Base-by-base conservation (phyloP, 306 rosid genomes). In the Carpinus fangiana region DNA sequence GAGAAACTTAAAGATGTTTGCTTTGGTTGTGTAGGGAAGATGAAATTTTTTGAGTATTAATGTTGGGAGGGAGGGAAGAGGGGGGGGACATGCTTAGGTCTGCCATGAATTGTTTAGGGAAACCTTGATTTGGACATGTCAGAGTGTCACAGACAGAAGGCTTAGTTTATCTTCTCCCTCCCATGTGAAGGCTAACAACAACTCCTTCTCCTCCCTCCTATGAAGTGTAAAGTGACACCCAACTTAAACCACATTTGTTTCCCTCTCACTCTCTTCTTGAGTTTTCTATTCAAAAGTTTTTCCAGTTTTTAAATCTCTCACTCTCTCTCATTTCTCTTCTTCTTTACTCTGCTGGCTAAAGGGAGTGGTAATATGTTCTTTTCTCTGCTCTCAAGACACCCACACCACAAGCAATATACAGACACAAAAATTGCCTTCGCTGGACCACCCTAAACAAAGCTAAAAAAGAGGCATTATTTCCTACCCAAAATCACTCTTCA, bases 111-210 rank as follows among this genome's bases (percentile, higher is more conserved):
- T 86, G 41, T 86, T 73, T 87, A 81, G 79, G 76, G 82, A 84
- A 89, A 87, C 82, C 85, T 82, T 89, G 91, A 90, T 88, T 86
- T 84, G 83, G 96, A 87, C 92, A 89, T 90, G 92, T 90, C 92
- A 89, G 45, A 41, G 45, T 41, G 45, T 41, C 45, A 5, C 45
- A 41, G 89, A 82, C 76, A 76, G 77, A 82, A 66, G 31, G 71
- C 11, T 83, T 84, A 60, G 73, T 78, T 70, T 85, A 77, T 87
- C 71, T 82, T 82, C 57, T 77, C 77, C 79, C 54, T 9, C 86
- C 94, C 94, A 88, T 90, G 91, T 88, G 94, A 92, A 70, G 72
- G 78, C 86, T 87, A 73, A 78, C 78, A 69, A 84, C 86, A 73
- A 59, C 84, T 77, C 78, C 70, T 72, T 2, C 82, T 57, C 45